Conservation (phyloP, 768 basidiomycete species). For the Mycena galericulata region DNA sequence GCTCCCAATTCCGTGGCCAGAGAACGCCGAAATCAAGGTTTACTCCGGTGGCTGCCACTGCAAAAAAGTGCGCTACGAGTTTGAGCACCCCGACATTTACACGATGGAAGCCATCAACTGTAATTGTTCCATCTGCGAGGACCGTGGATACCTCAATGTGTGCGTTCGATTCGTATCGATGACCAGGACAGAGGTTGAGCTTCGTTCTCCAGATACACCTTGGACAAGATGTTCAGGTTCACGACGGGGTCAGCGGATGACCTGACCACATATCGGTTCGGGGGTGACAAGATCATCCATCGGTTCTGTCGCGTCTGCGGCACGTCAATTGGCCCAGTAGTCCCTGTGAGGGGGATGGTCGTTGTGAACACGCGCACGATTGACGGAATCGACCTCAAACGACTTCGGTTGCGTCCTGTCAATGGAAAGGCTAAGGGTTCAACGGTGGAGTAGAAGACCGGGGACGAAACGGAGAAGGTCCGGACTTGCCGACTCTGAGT, state of each 20-base stretch:
- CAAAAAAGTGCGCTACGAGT: slow-evolving; percentile 30
- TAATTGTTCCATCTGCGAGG: slow-evolving; percentile 30
- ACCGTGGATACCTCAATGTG: slow-evolving; percentile 23
- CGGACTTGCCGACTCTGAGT: too few relatives aligned
- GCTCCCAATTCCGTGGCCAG: slow-evolving; percentile 31
- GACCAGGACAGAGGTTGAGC: not conserved
- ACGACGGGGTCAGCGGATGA: slow-evolving; percentile 15
- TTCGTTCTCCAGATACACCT: slow-evolving; percentile 17
- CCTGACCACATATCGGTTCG: slow-evolving; percentile 14
- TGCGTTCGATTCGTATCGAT: slow-evolving; percentile 5
- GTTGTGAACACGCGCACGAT: slow-evolving; percentile 25
- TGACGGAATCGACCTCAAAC: slow-evolving; percentile 20
- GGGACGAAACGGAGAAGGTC: too few relatives aligned
- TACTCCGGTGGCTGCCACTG: slow-evolving; percentile 31
- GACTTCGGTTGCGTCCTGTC: not conserved
- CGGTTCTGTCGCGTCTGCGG: slow-evolving; percentile 25
- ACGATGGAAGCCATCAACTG: slow-evolving; percentile 18
- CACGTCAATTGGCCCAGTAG: slow-evolving; percentile 15
- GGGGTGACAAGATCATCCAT: not conserved
- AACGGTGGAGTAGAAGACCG: too few relatives aligned
- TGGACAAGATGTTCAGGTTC: slow-evolving; percentile 17
- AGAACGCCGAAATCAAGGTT: slow-evolving; percentile 3
- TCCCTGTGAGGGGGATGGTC: not conserved
- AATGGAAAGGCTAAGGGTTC: not conserved
- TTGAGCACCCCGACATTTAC: slow-evolving; percentile 28